Evolutionary conservation across 163 green algal genomes (phyloP), one percentile per base, ranked within the genome.

Genomic region (Prototheca stagnorum): DNA sequence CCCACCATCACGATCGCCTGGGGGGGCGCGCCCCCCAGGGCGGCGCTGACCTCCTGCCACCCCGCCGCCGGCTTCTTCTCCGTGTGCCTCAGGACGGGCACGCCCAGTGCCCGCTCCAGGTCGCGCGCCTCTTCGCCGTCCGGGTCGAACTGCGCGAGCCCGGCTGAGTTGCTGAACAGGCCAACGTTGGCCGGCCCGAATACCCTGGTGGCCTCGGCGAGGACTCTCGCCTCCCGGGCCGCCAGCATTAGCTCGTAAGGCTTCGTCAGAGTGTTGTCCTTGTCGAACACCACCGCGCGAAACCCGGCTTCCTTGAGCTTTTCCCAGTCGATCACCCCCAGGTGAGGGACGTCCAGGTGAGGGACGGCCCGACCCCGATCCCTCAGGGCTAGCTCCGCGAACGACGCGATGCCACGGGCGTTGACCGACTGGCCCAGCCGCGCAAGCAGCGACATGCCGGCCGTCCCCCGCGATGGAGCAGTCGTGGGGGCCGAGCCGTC

Each of bases 31-130:
- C 61, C 85, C 61, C 72, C 65, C 61, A 93, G 92, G 37, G 89
- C 67, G 5, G 29, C 31, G 53, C 84, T 72, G 28, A 93, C 54
- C 42, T 86, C 78, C 0, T 61, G 56, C 1, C 44, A 37, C 17
- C 70, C 70, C 5, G 79, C 84, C 14, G 63, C 77, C 0, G 84
- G 84, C 68, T 94, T 94, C 58, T 94, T 94, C 15, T 83, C 68
- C 0, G 14, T 48, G 53, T 94, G 84, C 0, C 82, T 62, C 45
- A 93, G 57, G 44, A 94, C 84, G 2, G 53, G 57, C 5, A 91
- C 55, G 7, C 74, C 72, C 42, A 91, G 58, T 1, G 64, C 62
- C 5, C 40, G 51, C 47, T 93, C 84, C 35, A 94, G 39, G 3
- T 29, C 47, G 21, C 44, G 54, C 1, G 84, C 84, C 36, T 93